These are phyloP conservation scores for Heliosperma pusillum DNA, from an alignment of 148 eudicot species.

Conservation along the genomic window DNA sequence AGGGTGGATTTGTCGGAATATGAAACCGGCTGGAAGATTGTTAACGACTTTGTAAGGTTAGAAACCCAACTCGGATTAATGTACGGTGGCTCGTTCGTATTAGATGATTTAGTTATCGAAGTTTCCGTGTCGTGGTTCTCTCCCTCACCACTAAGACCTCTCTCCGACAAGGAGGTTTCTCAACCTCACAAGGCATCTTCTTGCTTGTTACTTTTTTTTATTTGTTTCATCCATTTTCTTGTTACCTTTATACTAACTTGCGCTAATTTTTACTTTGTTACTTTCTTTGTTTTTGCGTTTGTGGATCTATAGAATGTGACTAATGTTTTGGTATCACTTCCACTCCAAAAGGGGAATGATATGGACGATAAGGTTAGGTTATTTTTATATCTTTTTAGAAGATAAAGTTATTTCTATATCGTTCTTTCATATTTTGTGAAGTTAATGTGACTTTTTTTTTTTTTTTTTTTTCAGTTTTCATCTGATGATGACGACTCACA, in stretches of 20 bases:
- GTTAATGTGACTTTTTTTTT: background rate
- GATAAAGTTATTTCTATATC: too few relatives aligned
- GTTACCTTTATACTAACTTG: background rate
- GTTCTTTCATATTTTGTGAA: too few relatives aligned
- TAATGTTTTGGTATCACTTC: too few relatives aligned
- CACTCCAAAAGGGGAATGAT: too few relatives aligned
- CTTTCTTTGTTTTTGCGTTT: background rate
- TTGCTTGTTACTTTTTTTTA: too few relatives aligned
- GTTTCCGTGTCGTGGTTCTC: background rate
- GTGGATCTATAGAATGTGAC: too few relatives aligned
- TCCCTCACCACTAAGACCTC: background rate
- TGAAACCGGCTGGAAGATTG: background rate
- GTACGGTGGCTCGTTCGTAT: background rate
- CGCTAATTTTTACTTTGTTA: background rate
- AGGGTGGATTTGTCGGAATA: background rate
- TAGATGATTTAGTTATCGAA: background rate
- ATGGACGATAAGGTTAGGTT: too few relatives aligned
- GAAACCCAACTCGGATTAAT: too few relatives aligned
- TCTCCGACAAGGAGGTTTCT: background rate
- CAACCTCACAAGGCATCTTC: too few relatives aligned
- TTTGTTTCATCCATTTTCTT: too few relatives aligned
- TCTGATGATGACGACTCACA: background rate
- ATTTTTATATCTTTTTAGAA: too few relatives aligned
- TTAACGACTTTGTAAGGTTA: background rate
- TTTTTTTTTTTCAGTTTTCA: background rate